These are phyloP conservation scores for Talaromyces rugulosus DNA, from an alignment of 2,329 filamentous ascomycete genomes.

Conservation along the genomic window DNA sequence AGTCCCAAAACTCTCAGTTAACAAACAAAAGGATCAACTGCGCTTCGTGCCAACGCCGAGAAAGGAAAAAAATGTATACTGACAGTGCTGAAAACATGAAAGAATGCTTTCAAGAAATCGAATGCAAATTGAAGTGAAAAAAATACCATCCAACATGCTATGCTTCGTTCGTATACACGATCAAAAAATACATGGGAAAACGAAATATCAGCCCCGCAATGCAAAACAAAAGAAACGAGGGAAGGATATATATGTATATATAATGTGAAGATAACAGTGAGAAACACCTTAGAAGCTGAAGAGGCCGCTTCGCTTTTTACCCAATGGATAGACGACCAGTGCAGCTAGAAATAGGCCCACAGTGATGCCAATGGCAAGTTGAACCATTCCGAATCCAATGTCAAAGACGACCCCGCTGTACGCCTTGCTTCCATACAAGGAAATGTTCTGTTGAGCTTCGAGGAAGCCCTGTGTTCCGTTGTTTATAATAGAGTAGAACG, in stretches of 20 bases:
- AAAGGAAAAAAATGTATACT: background rate
- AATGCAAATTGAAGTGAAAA: background rate
- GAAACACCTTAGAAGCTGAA: slow-evolving; percentile 39
- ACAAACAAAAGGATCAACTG: background rate
- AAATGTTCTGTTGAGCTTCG: slow-evolving; percentile 25
- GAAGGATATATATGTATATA: slow-evolving; percentile 4
- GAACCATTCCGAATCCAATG: slow-evolving; percentile 47
- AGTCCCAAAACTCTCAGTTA: background rate
- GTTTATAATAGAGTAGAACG: slow-evolving; percentile 41
- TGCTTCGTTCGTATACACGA: background rate
- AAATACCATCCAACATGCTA: background rate
- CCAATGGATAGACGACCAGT: slow-evolving; percentile 45
- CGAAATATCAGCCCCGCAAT: background rate
- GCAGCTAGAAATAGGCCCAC: slow-evolving; percentile 47
- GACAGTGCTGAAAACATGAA: background rate
- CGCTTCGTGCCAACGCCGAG: background rate
- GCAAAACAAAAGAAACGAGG: background rate
- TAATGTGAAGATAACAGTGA: background rate
- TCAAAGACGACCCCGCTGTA: slow-evolving; percentile 36
- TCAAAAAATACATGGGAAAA: background rate
- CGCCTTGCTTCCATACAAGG: slow-evolving; percentile 15
- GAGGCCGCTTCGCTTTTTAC: slow-evolving; percentile 46
- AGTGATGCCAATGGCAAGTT: slow-evolving; percentile 48
- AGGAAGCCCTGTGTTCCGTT: slow-evolving; percentile 33
- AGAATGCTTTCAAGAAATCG: background rate